These are phyloP conservation scores for Wallacemonas sp. DNA, from an alignment of 208 protist species.

Conservation along the genomic window DNA sequence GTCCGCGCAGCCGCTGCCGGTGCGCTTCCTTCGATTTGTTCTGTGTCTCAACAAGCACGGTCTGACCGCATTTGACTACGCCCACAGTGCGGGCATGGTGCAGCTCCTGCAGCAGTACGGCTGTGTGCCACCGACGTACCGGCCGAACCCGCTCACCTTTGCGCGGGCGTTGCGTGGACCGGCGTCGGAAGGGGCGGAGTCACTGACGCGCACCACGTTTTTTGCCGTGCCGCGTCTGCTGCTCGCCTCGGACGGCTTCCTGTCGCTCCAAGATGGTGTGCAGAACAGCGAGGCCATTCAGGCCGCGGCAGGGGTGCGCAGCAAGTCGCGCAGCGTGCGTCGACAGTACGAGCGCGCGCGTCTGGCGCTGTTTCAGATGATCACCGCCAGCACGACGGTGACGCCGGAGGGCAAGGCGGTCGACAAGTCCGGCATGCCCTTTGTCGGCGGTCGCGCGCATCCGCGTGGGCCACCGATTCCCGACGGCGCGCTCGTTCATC, in stretches of 20 bases:
- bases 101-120: conserved; percentile 73
- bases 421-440: neutral
- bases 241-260: conserved; percentile 63
- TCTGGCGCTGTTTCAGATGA: conserved; percentile 8
- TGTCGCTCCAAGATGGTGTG: conserved; percentile 49
- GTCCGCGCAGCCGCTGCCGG: conserved; percentile 19
- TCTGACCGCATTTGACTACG: conserved; percentile 83
- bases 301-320: conserved; percentile 16
- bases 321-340: conserved; percentile 7
- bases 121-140: conserved; percentile 79
- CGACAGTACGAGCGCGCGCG: conserved; percentile 12
- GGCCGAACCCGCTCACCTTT: conserved; percentile 69
- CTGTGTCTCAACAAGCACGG: conserved; percentile 71
- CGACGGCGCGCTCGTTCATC: conserved; percentile 37
- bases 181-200: neutral
- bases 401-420: conserved; percentile 2
- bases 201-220: conserved; percentile 12
- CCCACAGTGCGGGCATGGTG: conserved; percentile 68
- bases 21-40: conserved; percentile 66
- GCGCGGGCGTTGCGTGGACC: conserved; percentile 25
- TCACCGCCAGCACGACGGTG: conserved; percentile 8
- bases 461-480: conserved; percentile 5
- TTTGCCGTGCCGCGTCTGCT: conserved; percentile 65
- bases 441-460: neutral
- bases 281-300: conserved; percentile 32